Conservation (phyloP, 441 rosid genomes). For the Cnidoscolus chayamansa region DNA sequence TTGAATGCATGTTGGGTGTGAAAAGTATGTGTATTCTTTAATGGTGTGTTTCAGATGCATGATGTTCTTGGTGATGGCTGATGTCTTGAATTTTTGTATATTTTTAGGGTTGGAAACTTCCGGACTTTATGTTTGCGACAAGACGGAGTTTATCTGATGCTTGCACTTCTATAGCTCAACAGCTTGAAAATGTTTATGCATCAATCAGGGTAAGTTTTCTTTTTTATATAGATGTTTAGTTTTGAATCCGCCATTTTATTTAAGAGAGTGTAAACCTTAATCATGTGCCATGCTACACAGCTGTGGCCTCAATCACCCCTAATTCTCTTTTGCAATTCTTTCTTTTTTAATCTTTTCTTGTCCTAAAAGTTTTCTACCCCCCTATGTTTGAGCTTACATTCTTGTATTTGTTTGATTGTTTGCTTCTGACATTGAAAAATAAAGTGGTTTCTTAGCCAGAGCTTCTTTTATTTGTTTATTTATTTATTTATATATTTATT, state of each 20-base stretch:
- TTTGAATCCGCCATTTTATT: neutral
- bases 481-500: neutral
- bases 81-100: constrained; percentile 5
- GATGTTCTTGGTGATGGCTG: neutral
- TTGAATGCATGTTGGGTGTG: neutral
- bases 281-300: neutral
- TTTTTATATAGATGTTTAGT: neutral
- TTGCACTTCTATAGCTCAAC: constrained; percentile 61
- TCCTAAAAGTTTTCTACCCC: neutral
- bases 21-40: neutral
- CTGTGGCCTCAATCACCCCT: neutral
- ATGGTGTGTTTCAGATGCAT: neutral
- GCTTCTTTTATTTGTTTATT: no score
- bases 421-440: neutral
- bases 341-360: neutral
- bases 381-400: neutral
- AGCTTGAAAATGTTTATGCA: constrained; percentile 72
- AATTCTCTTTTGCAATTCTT: neutral
- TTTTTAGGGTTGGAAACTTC: constrained; percentile 90
- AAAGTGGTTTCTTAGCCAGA: neutral
- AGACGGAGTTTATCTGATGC: constrained; percentile 87
- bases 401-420: neutral
- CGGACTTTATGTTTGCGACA: constrained; percentile 97
- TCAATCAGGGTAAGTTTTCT: constrained; percentile 57
- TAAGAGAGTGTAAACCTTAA: neutral